Evolutionary conservation across 352 stramenopile species (phyloP), one percentile per base, ranked within the genome.

Genomic region (Globisporangium sylvaticum): DNA sequence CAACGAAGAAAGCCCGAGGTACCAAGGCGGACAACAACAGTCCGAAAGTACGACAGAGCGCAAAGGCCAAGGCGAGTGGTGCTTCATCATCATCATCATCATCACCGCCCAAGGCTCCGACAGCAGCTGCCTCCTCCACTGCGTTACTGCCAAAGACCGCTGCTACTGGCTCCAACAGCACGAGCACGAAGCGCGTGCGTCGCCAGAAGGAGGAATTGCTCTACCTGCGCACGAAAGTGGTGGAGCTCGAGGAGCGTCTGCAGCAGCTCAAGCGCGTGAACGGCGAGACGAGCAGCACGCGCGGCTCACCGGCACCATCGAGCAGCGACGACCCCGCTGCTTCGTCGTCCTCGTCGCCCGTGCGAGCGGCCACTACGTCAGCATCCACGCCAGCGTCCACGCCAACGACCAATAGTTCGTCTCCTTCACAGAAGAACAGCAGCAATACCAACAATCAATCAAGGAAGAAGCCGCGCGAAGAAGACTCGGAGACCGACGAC

Each of bases 151-250:
- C 54, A 60, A 34, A 34, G 22, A 22, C 32, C 2, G 18, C 22
- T 3, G 18, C 62, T 14, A n/a, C 15, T 8, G 44, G 39, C 6
- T 53, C 56, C 18, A 73, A 57, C 34, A 71, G 37, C 34, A 62
- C 59, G 24, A 70, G 67, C 34, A 71, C 64, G 37, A 70, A 70
- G 57, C 65, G 65, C 48, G 65, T 70, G 57, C 65, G 65, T 9
- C 66, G 65, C 2, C 61, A 67, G 58, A 76, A 73, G 24, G 64
- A 72, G 24, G 71, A 76, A 29, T 27, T 76, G 14, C 9, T 66
- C 52, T 69, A 72, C 32, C n/a, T 77, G 29, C 64, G 71, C 15
- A 44, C 25, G 3, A 64, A 73, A 54, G 71, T 72, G 18, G 42
- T 63, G 10, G 71, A 73, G 34, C 61, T 77, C n/a, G 65, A 72